phyloP scores from a whole-genome alignment of 441 rosid genomes.

The Bocquillonia castaneifolia region DNA sequence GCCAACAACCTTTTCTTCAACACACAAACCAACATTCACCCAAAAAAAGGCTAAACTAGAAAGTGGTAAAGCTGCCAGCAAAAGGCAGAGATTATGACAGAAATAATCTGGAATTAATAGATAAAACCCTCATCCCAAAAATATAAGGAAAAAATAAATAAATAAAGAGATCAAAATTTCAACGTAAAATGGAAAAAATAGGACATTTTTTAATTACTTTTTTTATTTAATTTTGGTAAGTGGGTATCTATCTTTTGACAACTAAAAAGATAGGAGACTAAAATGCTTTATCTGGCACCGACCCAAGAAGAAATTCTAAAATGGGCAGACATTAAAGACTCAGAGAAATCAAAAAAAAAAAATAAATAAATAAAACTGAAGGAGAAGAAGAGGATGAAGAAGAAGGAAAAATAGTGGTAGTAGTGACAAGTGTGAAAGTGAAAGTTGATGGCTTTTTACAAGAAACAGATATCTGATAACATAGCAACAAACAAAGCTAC shows the following conservation, averaged over 20 bases:
- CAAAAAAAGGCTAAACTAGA: neutral
- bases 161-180: conserved; percentile 14
- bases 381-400: neutral
- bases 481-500: neutral
- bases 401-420: conserved; percentile 9
- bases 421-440: conserved; percentile 26
- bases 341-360: neutral
- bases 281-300: conserved; percentile 41
- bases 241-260: conserved; percentile 44
- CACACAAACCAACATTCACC: conserved; percentile 1
- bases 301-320: conserved; percentile 34
- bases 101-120: neutral
- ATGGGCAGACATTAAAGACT: conserved; percentile 41
- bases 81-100: neutral
- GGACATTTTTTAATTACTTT: neutral
- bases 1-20: conserved; percentile 17
- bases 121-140: neutral
- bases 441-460: conserved; percentile 36
- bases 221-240: conserved; percentile 18
- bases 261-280: conserved; percentile 21
- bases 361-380: neutral
- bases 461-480: conserved; percentile 11
- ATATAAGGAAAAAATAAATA: neutral
- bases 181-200: conserved; percentile 9
- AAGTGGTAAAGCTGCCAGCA: conserved; percentile 5